A percentile compares a stretch with the other conserved stretches of the same genome.
These are phyloP conservation scores for Suillus americanus DNA, from an alignment of 768 basidiomycete genomes.

Conservation along the genomic window DNA sequence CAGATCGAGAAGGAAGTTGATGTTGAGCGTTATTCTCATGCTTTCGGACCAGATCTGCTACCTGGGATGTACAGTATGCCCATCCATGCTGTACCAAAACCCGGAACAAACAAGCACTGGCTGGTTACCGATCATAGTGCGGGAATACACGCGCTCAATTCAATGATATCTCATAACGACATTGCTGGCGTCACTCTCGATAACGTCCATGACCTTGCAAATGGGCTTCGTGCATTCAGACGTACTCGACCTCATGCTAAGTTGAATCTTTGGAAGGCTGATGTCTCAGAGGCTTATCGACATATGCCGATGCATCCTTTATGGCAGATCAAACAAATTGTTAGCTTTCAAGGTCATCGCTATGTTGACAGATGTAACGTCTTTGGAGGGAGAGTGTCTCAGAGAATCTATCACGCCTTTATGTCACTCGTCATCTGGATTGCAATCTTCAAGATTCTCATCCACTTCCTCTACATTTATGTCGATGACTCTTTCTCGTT, in stretches of 20 bases:
- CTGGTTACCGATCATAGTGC: background rate
- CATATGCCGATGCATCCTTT: slow-evolving; percentile 36
- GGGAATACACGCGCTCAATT: rapidly evolving
- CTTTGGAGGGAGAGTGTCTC: too few relatives aligned
- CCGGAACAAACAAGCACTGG: background rate
- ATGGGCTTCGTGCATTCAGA: too few relatives aligned
- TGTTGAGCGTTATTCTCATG: too few relatives aligned
- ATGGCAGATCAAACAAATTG: slow-evolving; percentile 43
- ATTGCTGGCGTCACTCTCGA: too few relatives aligned
- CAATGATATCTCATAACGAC: too few relatives aligned
- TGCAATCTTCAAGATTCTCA: slow-evolving; percentile 1
- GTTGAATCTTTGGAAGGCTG: slow-evolving; percentile 31
- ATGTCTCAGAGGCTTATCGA: slow-evolving; percentile 37
- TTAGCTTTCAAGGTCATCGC: slow-evolving; percentile 18
- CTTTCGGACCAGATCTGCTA: too few relatives aligned
- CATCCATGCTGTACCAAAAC: background rate
- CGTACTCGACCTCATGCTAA: too few relatives aligned
- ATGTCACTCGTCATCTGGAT: too few relatives aligned
- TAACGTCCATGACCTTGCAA: too few relatives aligned
- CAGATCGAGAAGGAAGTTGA: too few relatives aligned
- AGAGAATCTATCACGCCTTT: too few relatives aligned
- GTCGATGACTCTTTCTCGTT: background rate
- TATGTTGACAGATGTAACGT: slow-evolving; percentile 25
- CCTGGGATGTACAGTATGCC: too few relatives aligned
- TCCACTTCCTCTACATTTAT: slow-evolving; percentile 21